Percentiles rank a stretch among this genome's conserved stretches.
phyloP scores from a whole-genome alignment of 1,284 basidiomycete genomes.

The Dichomitus squalens region DNA sequence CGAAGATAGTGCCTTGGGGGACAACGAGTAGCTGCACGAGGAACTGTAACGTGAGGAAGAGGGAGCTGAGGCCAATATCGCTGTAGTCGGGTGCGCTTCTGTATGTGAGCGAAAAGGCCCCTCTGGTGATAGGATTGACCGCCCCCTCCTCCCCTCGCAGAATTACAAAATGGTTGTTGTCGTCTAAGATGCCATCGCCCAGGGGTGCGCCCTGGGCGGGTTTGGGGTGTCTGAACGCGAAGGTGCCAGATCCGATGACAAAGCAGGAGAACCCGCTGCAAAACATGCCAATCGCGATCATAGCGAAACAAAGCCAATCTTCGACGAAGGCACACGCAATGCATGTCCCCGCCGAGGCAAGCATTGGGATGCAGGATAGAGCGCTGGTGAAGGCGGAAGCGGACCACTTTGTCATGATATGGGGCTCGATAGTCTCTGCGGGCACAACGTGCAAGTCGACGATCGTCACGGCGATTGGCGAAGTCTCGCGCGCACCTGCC shows the following conservation, averaged over 20 bases:
- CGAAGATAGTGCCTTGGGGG: constrained; percentile 16
- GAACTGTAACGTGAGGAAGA: constrained; percentile 22
- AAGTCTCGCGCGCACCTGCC: not conserved
- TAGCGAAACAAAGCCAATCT: constrained; percentile 17
- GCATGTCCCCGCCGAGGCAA: constrained; percentile 11
- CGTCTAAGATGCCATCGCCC: constrained; percentile 15
- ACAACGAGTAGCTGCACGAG: constrained; percentile 21
- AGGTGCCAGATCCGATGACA: constrained; percentile 13
- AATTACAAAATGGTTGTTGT: constrained; percentile 10
- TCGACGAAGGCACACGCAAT: constrained; percentile 4
- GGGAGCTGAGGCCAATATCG: constrained; percentile 16
- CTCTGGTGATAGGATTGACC: constrained; percentile 20
- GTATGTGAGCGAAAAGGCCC: constrained; percentile 17
- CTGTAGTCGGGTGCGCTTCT: constrained; percentile 10
- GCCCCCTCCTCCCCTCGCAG: constrained; percentile 17
- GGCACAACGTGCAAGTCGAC: constrained; percentile 4
- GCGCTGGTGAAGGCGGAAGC: not conserved
- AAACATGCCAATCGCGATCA: constrained; percentile 20
- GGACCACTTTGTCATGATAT: not conserved
- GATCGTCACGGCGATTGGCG: constrained; percentile 11
- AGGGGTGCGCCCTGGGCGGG: constrained; percentile 8
- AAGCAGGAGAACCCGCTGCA: constrained; percentile 16
- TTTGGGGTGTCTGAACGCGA: constrained; percentile 13
- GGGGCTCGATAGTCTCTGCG: not conserved
- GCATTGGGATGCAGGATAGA: constrained; percentile 14